Conservation (phyloP, 768 basidiomycete species). For the Mycena filopes region DNA sequence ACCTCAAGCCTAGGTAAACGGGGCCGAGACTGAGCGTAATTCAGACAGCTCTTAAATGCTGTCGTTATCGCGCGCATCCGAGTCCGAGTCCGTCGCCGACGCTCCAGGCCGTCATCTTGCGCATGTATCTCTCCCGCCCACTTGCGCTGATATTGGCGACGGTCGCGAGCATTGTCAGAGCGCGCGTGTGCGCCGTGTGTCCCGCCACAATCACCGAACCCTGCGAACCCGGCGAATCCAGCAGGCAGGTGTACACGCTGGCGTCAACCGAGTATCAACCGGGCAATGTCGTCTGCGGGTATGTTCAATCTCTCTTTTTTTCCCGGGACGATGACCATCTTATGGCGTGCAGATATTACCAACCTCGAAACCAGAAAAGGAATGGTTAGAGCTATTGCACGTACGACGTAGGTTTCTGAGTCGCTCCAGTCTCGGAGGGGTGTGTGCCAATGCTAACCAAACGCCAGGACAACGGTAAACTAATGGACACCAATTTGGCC, state of each 20-base stretch:
- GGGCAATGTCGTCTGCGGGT: constrained; percentile 3
- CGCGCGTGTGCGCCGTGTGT: constrained; percentile 1
- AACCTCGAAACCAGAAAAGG: background rate
- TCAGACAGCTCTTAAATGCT: background rate
- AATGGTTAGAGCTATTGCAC: constrained; percentile 5
- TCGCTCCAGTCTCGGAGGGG: too few species aligned
- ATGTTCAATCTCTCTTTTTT: too few species aligned
- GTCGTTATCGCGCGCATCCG: background rate
- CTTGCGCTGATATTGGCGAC: background rate
- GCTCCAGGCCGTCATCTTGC: too few species aligned
- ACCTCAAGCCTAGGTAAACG: too few species aligned
- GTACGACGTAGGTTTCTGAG: background rate
- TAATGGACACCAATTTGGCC: background rate
- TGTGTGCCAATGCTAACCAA: background rate
- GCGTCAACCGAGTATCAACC: background rate
- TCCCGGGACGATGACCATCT: too few species aligned
- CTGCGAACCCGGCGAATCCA: too few species aligned
- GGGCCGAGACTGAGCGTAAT: too few species aligned
- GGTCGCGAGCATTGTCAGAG: background rate
- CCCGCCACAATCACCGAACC: background rate
- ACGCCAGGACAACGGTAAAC: background rate
- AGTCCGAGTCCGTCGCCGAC: background rate
- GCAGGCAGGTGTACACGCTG: background rate
- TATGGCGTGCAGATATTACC: background rate
- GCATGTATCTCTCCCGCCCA: background rate